Percentiles rank a stretch among this genome's conserved stretches.
Evolutionary conservation across 768 basidiomycete species (phyloP).

Genomic region (Ramaria sp.): DNA sequence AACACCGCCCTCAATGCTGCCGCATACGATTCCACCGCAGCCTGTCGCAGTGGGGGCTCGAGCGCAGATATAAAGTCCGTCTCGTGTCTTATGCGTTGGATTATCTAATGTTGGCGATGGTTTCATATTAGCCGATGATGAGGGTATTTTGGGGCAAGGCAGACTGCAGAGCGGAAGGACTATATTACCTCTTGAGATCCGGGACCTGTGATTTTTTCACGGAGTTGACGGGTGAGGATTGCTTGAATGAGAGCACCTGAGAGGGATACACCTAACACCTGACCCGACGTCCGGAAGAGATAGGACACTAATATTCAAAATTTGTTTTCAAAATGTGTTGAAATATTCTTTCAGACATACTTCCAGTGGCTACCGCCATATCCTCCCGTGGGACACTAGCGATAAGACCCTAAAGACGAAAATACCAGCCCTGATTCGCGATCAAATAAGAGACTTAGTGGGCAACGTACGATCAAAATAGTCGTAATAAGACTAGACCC

Average conservation of each 20-base stretch:
- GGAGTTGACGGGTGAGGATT: constrained; percentile 60
- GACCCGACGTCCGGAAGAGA: constrained; percentile 86
- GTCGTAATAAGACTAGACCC: constrained; percentile 80
- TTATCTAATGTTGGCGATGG: constrained; percentile 53
- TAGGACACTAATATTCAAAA: constrained; percentile 58
- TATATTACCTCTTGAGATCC: constrained; percentile 58
- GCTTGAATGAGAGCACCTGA: constrained; percentile 78
- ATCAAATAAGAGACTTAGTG: neutral
- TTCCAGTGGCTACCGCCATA: constrained; percentile 82
- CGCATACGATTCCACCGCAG: constrained; percentile 69
- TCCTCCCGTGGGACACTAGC: constrained; percentile 70
- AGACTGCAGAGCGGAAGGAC: no score
- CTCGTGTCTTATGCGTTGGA: constrained; percentile 54
- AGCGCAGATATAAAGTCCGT: constrained; percentile 62
- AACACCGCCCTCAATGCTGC: constrained; percentile 75
- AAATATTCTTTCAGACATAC: constrained; percentile 35
- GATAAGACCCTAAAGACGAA: constrained; percentile 62
- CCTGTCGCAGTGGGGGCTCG: constrained; percentile 38
- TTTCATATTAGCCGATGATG: no score
- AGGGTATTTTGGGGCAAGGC: no score
- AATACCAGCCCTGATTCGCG: neutral
- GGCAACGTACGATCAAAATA: constrained; percentile 60
- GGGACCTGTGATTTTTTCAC: constrained; percentile 65
- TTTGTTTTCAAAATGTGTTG: constrained; percentile 8
- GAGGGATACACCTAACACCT: constrained; percentile 89